phyloP scores from a whole-genome alignment of 768 basidiomycete genomes.

The Amanita jacksonii region DNA sequence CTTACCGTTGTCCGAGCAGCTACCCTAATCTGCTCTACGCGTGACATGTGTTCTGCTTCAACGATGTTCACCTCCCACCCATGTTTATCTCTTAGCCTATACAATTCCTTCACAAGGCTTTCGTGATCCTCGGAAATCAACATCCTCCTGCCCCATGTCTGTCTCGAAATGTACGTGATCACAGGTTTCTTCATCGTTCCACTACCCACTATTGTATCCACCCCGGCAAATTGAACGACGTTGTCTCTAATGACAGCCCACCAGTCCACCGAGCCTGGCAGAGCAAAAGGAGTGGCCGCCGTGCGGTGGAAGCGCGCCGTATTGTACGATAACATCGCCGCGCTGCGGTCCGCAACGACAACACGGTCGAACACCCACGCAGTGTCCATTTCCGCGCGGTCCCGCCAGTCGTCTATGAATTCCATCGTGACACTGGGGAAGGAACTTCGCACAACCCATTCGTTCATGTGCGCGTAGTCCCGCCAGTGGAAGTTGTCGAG shows the following conservation, averaged over 20 bases:
- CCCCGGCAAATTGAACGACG: constrained; percentile 62
- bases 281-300: constrained; percentile 62
- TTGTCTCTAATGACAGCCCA: constrained; percentile 73
- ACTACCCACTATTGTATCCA: constrained; percentile 33
- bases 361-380: constrained; percentile 83
- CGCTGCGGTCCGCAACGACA: constrained; percentile 77
- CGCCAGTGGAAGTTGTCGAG: constrained; percentile 75
- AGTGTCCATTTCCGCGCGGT: constrained; percentile 59
- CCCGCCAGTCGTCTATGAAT: constrained; percentile 76
- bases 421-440: constrained; percentile 80
- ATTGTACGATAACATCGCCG: constrained; percentile 64
- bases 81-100: constrained; percentile 55
- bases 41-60: constrained; percentile 69
- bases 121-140: constrained; percentile 70
- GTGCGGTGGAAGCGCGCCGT: constrained; percentile 67
- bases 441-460: constrained; percentile 69
- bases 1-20: constrained; percentile 71
- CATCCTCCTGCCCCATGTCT: constrained; percentile 84
- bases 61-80: constrained; percentile 88
- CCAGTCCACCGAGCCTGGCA: constrained; percentile 75
- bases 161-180: constrained; percentile 88
- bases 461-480: constrained; percentile 88
- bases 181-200: constrained; percentile 53
- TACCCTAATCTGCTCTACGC: constrained; percentile 71
- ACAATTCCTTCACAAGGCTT: constrained; percentile 62